A percentile compares a stretch with the other conserved stretches of the same genome.
Conservation (phyloP, 257 asterid genomes). For the Thymus mandschuricus region DNA sequence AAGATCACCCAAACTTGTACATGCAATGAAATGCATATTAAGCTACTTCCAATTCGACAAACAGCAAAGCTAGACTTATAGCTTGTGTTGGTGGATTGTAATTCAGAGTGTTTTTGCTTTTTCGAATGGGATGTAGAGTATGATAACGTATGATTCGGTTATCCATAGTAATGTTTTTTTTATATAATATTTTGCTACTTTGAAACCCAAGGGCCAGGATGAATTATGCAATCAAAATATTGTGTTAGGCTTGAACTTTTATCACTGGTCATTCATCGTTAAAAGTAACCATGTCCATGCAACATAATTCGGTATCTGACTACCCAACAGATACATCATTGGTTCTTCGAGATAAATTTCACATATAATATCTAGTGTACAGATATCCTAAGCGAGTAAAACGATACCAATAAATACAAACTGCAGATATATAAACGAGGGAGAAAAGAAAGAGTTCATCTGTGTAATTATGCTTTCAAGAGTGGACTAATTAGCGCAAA, state of each 20-base stretch:
- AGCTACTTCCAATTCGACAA: constrained; percentile 10
- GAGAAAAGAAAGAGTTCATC: not conserved
- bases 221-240: not conserved
- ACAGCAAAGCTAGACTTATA: not conserved
- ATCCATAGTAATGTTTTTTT: not conserved
- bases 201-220: not conserved
- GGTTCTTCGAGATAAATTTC: not conserved
- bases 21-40: constrained; percentile 15
- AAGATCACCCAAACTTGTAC: not conserved
- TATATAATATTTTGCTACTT: too few relatives aligned
- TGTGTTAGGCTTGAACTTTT: not conserved
- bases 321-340: not conserved
- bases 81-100: not conserved
- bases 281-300: not conserved
- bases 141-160: not conserved
- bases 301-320: not conserved
- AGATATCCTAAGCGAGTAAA: not conserved
- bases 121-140: not conserved
- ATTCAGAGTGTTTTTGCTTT: not conserved
- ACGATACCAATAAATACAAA: not conserved
- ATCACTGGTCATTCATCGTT: not conserved
- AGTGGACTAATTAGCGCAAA: not conserved
- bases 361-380: not conserved
- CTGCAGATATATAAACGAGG: constrained; percentile 2
- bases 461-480: not conserved